Conservation (phyloP, 352 stramenopile genomes). For the Phytophthora fragariaefolia region DNA sequence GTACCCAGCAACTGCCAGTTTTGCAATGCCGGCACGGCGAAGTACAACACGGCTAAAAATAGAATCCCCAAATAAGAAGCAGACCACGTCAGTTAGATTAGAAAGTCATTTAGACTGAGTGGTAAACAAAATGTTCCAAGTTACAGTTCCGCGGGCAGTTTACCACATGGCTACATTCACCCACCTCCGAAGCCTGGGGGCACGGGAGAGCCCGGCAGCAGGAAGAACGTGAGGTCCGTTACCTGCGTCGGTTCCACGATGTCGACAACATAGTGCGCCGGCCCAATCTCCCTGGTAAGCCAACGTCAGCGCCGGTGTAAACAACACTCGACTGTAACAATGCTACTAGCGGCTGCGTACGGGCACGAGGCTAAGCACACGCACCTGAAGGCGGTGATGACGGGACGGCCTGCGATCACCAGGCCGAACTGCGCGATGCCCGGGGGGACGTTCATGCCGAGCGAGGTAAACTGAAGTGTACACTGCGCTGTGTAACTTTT, state of each 20-base stretch:
- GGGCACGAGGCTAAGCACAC: not conserved
- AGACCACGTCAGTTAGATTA: too few species aligned
- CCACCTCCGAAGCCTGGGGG: slow-evolving; percentile 60
- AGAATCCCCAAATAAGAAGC: not conserved
- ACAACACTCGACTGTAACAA: not conserved
- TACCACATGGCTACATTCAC: slow-evolving; percentile 12
- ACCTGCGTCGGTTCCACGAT: slow-evolving; percentile 64
- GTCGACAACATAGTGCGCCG: slow-evolving; percentile 67
- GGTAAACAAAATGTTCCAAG: not conserved
- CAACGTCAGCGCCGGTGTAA: not conserved
- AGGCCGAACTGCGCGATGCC: slow-evolving; percentile 67
- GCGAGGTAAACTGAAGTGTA: slow-evolving; percentile 12
- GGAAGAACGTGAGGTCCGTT: slow-evolving; percentile 80
- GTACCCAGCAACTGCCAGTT: slow-evolving; percentile 80
- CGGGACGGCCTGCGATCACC: slow-evolving; percentile 67
- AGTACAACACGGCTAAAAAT: slow-evolving; percentile 70
- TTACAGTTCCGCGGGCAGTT: slow-evolving; percentile 10
- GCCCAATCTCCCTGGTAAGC: slow-evolving; percentile 56
- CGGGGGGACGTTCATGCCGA: slow-evolving; percentile 32
- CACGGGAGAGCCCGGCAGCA: slow-evolving; percentile 67
- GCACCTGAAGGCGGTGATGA: slow-evolving; percentile 70
- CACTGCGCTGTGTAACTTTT: not conserved
- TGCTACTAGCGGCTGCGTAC: not conserved
- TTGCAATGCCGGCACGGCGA: slow-evolving; percentile 65
- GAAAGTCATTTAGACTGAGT: too few species aligned